Conservation (phyloP, 2,329 filamentous ascomycete species). For the Chaetomium strumarium region DNA sequence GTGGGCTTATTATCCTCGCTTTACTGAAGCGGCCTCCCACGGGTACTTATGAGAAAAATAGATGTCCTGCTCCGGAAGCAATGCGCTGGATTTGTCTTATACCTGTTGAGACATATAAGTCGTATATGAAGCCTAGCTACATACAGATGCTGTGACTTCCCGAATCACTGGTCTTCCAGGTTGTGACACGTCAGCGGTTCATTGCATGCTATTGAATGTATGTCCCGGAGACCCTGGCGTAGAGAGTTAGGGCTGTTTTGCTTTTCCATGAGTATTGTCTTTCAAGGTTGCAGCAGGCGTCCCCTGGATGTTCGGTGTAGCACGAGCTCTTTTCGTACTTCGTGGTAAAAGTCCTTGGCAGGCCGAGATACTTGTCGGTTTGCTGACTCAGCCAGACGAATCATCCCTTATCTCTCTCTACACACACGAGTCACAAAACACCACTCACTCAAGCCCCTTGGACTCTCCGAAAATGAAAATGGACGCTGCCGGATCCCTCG, state of each 20-base stretch:
- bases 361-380: background rate
- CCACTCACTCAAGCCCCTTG: background rate
- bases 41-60: background rate
- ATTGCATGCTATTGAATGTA: conserved; percentile 4
- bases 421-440: background rate
- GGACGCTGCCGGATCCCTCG: conserved; percentile 30
- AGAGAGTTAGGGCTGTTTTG: background rate
- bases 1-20: background rate
- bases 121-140: background rate
- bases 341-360: background rate
- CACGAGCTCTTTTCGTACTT: no score
- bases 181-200: background rate
- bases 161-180: conserved; percentile 9
- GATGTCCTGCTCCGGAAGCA: background rate
- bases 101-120: background rate
- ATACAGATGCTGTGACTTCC: conserved; percentile 2
- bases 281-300: background rate
- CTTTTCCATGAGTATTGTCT: no score
- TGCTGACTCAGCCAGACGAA: background rate
- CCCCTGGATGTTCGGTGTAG: background rate
- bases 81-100: background rate
- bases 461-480: no score
- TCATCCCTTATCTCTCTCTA: background rate
- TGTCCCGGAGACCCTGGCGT: background rate
- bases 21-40: background rate